These are phyloP conservation scores for Chytriomyces confervae DNA, from an alignment of 192 early-diverging fungal genomes.

Conservation along the genomic window DNA sequence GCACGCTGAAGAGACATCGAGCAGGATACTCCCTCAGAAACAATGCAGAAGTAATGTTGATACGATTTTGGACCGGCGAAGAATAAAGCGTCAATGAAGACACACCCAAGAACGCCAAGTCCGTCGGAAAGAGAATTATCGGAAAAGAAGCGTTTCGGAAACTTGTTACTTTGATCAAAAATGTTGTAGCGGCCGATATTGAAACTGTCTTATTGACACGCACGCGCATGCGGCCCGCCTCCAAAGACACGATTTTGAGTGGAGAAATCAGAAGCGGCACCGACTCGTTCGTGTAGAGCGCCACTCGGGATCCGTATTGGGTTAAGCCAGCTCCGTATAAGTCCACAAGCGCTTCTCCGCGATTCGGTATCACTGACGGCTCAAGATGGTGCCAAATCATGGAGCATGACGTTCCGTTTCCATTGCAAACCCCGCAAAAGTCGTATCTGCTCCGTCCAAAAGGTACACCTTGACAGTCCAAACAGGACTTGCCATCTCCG, in stretches of 20 bases:
- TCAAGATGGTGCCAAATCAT: slow-evolving; percentile 9
- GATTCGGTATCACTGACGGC: slow-evolving; percentile 24
- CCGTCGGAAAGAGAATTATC: background rate
- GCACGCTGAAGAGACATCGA: slow-evolving; percentile 7
- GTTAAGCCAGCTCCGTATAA: slow-evolving; percentile 12
- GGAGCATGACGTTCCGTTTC: slow-evolving; percentile 26
- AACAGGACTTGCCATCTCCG: slow-evolving; percentile 17
- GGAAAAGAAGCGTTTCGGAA: background rate
- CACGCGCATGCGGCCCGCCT: background rate
- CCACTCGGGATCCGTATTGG: background rate
- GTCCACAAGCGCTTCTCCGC: background rate
- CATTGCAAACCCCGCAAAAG: slow-evolving; percentile 27
- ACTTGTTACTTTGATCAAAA: background rate
- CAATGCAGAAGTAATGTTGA: background rate
- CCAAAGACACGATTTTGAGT: too few species aligned
- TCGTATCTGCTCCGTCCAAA: slow-evolving; percentile 11
- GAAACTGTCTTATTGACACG: background rate
- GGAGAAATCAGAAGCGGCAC: background rate
- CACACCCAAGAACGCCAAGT: background rate
- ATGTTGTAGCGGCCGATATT: background rate
- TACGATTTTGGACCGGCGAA: background rate
- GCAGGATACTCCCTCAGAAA: background rate
- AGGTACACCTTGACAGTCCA: slow-evolving; percentile 12
- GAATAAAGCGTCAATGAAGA: background rate
- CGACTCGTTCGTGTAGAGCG: background rate